Conservation (phyloP, 23 red algal genomes). For the Gracilaria gracilis region DNA sequence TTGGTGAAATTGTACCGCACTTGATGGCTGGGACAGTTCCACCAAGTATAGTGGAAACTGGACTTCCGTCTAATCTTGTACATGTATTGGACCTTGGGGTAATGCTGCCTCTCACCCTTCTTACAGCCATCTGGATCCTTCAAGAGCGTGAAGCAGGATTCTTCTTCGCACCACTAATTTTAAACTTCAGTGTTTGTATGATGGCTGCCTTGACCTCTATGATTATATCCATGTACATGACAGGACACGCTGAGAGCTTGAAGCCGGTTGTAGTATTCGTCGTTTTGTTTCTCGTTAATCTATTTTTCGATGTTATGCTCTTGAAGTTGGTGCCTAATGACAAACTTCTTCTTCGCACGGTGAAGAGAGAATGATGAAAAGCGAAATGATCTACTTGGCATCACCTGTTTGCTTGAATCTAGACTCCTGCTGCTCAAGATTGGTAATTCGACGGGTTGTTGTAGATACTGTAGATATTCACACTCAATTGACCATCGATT, state of each 20-base stretch:
- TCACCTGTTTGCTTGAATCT: too few relatives aligned
- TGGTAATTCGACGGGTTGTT: too few relatives aligned
- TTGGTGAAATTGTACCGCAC: slow-evolving; percentile 6
- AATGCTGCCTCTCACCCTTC: neutral
- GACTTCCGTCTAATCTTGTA: slow-evolving; percentile 19
- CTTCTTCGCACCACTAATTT: neutral
- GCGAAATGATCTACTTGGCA: too few relatives aligned
- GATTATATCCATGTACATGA: neutral
- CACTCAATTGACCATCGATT: too few relatives aligned
- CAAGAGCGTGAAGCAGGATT: neutral
- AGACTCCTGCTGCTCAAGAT: too few relatives aligned
- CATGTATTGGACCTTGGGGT: slow-evolving; percentile 28
- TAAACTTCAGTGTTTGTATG: slow-evolving; percentile 16
- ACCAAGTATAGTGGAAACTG: neutral
- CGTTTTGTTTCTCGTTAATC: slow-evolving; percentile 16
- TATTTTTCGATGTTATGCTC: neutral
- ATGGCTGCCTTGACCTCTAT: neutral
- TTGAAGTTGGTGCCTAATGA: neutral
- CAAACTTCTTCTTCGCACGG: neutral
- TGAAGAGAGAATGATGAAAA: neutral
- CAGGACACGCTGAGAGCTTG: neutral
- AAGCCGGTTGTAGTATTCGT: neutral
- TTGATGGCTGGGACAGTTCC: slow-evolving; percentile 4
- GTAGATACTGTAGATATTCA: too few relatives aligned
- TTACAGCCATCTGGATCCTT: neutral